Evolutionary conservation across 2,329 filamentous ascomycete genomes (phyloP).

Genomic region (Stachybotrys chartarum): DNA sequence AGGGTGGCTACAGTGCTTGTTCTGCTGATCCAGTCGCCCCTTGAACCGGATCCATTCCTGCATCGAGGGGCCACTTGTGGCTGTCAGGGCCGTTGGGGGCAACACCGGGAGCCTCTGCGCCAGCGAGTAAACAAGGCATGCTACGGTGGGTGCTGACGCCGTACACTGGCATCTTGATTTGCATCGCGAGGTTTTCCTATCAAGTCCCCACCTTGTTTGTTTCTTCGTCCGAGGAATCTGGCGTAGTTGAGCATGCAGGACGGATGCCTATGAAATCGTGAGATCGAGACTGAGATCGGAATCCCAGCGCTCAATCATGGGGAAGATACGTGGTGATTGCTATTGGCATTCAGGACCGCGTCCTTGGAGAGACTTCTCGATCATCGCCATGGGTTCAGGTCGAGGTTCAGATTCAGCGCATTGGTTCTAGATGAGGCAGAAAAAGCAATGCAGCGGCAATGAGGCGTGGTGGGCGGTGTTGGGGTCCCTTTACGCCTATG

Average conservation of each 20-base stretch:
- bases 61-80: neutral
- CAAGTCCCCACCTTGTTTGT: neutral
- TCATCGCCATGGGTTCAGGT: neutral
- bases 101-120: neutral
- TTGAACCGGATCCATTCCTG: slow-evolving; percentile 1
- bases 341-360: neutral
- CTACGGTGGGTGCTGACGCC: neutral
- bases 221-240: neutral
- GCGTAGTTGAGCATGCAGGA: neutral
- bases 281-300: neutral
- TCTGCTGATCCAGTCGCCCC: slow-evolving; percentile 1
- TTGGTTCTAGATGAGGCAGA: neutral
- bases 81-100: neutral
- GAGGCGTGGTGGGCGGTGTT: neutral
- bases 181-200: too few relatives aligned
- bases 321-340: neutral
- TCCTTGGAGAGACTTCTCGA: neutral
- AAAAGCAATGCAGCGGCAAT: neutral
- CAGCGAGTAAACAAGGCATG: neutral
- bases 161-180: neutral
- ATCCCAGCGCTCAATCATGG: neutral
- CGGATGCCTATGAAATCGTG: neutral
- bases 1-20: neutral
- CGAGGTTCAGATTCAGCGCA: neutral
- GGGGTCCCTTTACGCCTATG: neutral